A percentile compares a stretch with the other conserved stretches of the same genome.
phyloP scores from a whole-genome alignment of 108 stramenopile species.

The Discostella stelligeroides region DNA sequence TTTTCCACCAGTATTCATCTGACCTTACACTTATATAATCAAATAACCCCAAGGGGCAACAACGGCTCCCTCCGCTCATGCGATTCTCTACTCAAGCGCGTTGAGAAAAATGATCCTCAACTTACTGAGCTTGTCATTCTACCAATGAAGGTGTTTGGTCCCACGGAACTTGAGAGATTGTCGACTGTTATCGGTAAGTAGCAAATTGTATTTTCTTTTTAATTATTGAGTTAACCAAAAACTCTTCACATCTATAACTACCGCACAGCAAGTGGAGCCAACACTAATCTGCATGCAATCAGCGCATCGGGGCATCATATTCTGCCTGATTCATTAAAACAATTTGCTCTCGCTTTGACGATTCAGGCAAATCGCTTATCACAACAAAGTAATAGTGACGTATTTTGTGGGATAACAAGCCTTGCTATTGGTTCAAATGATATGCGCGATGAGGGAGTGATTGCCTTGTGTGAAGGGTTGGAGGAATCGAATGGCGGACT shows the following conservation, averaged over 20 bases:
- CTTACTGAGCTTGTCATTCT: conserved; percentile 66
- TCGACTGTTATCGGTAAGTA: conserved; percentile 46
- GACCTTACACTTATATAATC: not conserved
- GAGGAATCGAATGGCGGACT: conserved; percentile 28
- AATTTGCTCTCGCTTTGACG: conserved; percentile 60
- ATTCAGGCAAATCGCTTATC: conserved; percentile 8
- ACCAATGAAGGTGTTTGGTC: conserved; percentile 71
- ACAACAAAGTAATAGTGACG: not conserved
- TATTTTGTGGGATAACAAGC: conserved; percentile 30
- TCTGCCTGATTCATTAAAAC: conserved; percentile 46
- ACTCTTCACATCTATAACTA: not conserved
- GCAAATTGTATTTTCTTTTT: not conserved
- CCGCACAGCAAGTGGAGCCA: conserved; percentile 41
- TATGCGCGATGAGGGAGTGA: conserved; percentile 74
- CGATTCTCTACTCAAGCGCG: conserved; percentile 61
- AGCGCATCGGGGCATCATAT: conserved; percentile 78
- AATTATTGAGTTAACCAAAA: conserved; percentile 1
- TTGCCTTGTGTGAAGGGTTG: conserved; percentile 58
- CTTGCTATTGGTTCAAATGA: conserved; percentile 68
- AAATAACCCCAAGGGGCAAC: conserved; percentile 27
- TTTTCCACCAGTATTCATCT: not conserved
- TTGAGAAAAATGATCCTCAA: conserved; percentile 67
- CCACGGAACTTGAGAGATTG: conserved; percentile 53
- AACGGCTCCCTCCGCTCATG: conserved; percentile 55
- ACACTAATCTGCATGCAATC: conserved; percentile 59